These are phyloP conservation scores for Drechslerella coelobrocha DNA, from an alignment of 2,329 filamentous ascomycete genomes.

Conservation along the genomic window DNA sequence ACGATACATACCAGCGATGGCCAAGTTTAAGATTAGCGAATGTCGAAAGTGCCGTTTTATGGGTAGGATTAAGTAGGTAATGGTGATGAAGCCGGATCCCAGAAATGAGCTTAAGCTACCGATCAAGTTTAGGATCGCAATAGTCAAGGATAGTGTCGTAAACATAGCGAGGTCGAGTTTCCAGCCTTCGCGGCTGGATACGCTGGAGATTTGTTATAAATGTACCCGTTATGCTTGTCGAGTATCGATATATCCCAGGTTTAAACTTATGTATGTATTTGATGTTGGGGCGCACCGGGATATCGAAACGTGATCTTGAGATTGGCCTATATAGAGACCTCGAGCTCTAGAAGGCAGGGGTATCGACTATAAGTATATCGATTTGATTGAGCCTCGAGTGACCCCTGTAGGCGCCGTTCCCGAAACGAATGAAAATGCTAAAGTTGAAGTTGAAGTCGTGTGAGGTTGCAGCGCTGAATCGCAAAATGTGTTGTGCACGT, in stretches of 20 bases:
- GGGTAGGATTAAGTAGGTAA: constrained; percentile 48
- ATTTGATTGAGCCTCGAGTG: too few species aligned
- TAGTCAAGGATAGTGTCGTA: constrained; percentile 29
- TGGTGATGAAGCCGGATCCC: constrained; percentile 44
- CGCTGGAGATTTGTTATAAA: neutral
- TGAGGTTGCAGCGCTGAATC: constrained; percentile 2
- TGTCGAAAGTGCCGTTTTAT: constrained; percentile 50
- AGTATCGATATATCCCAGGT: neutral
- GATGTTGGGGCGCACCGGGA: neutral
- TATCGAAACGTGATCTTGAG: neutral
- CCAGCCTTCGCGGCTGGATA: constrained; percentile 4
- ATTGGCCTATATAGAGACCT: constrained; percentile 3
- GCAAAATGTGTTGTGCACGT: constrained; percentile 8
- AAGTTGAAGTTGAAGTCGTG: neutral
- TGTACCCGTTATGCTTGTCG: neutral
- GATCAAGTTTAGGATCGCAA: constrained; percentile 38
- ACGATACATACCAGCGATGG: constrained; percentile 40
- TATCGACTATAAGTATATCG: too few species aligned
- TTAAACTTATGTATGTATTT: too few species aligned
- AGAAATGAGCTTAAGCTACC: constrained; percentile 46
- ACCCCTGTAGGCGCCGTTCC: too few species aligned
- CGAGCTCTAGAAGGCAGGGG: constrained; percentile 7
- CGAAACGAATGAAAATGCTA: constrained; percentile 3
- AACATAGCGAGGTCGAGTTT: constrained; percentile 10
- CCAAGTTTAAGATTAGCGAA: constrained; percentile 48